These are phyloP conservation scores for Fusarium incarnatum DNA, from an alignment of 2,329 filamentous ascomycete genomes.

Conservation along the genomic window DNA sequence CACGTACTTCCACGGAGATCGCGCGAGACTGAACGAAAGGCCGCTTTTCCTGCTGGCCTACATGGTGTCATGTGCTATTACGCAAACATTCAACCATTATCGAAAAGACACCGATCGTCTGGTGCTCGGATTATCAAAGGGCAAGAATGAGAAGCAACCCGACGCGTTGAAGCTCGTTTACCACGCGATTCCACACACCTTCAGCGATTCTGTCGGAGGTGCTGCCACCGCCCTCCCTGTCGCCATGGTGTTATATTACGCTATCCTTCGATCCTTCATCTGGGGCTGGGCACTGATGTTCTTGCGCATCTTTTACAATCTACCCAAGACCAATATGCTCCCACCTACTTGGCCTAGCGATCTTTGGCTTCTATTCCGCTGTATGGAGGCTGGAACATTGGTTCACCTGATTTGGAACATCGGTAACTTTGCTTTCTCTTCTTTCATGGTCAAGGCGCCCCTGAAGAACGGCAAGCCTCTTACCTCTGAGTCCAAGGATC, in stretches of 20 bases:
- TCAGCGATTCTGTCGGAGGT: conserved; percentile 54
- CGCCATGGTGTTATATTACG: conserved; percentile 69
- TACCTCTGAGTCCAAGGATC: conserved; percentile 86
- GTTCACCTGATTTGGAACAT: conserved; percentile 80
- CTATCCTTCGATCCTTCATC: conserved; percentile 69
- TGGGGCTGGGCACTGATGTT: conserved; percentile 79
- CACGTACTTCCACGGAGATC: conserved; percentile 76
- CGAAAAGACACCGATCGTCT: conserved; percentile 79
- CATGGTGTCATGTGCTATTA: conserved; percentile 73
- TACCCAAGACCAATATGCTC: conserved; percentile 77
- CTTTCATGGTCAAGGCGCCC: conserved; percentile 84
- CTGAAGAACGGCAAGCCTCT: conserved; percentile 87
- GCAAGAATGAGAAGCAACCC: conserved; percentile 43
- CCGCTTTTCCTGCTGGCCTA: conserved; percentile 82
- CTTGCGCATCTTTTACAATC: conserved; percentile 78
- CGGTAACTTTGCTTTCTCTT: conserved; percentile 80
- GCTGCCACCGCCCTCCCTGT: conserved; percentile 56
- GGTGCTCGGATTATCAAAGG: conserved; percentile 47
- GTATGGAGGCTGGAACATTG: conserved; percentile 71
- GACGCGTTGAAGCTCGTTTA: conserved; percentile 53
- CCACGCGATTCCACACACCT: conserved; percentile 55
- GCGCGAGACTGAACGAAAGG: conserved; percentile 84
- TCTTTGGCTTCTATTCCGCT: conserved; percentile 66
- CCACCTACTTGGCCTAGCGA: conserved; percentile 69
- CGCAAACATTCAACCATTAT: conserved; percentile 78